Evolutionary conservation across 1,139 yeast genomes (phyloP).

Genomic region (Blastobotrys buckinghamii): DNA sequence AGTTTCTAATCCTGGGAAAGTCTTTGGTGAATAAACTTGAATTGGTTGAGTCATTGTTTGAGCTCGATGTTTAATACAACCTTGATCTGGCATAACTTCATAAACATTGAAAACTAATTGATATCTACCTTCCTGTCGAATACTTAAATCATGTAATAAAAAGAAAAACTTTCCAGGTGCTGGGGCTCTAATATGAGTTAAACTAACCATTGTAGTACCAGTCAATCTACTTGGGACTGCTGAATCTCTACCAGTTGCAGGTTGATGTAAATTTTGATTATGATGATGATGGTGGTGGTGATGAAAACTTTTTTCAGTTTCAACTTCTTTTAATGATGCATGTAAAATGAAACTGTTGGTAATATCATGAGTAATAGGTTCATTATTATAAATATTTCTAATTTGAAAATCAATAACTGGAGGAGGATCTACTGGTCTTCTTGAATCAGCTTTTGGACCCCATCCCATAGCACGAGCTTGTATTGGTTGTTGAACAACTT

Average conservation of each 20-base stretch:
- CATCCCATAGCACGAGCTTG: slow-evolving; percentile 33
- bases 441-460: slow-evolving; percentile 31
- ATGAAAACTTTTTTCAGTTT: slow-evolving; percentile 3
- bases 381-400: slow-evolving; percentile 17
- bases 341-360: slow-evolving; percentile 28
- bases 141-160: slow-evolving; percentile 32
- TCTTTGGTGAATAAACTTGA: slow-evolving; percentile 34
- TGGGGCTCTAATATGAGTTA: slow-evolving; percentile 25
- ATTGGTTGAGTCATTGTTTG: slow-evolving; percentile 25
- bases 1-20: slow-evolving; percentile 34
- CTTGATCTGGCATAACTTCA: slow-evolving; percentile 25
- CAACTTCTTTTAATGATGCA: slow-evolving; percentile 25
- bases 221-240: slow-evolving; percentile 19
- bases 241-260: slow-evolving; percentile 14
- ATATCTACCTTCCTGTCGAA: slow-evolving; percentile 34
- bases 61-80: slow-evolving; percentile 23
- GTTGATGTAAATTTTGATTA: slow-evolving; percentile 1
- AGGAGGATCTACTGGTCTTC: slow-evolving; percentile 34
- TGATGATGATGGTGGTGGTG: slow-evolving; percentile 5
- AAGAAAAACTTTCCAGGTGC: slow-evolving; percentile 29
- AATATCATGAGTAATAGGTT: slow-evolving; percentile 23
- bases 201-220: slow-evolving; percentile 26
- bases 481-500: slow-evolving; percentile 29
- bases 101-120: slow-evolving; percentile 29
- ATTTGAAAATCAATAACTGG: slow-evolving; percentile 28